Conservation (phyloP, 1,284 basidiomycete genomes). For the Erythrobasidium hasegawianum region DNA sequence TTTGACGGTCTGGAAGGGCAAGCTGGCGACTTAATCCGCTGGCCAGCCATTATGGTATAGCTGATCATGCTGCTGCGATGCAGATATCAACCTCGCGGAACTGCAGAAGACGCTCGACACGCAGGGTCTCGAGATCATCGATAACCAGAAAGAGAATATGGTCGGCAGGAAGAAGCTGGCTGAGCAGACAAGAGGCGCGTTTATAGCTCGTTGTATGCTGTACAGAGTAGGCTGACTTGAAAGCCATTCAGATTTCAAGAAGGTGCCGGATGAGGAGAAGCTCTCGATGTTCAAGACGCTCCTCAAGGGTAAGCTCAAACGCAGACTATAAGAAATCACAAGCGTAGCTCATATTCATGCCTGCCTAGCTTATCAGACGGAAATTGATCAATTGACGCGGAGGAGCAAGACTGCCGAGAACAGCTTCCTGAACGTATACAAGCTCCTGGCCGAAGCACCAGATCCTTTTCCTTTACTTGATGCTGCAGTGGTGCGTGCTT, state of each 20-base stretch:
- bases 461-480: slow-evolving; percentile 95
- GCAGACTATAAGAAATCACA: not conserved
- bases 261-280: slow-evolving; percentile 79
- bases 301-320: slow-evolving; percentile 63
- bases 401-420: slow-evolving; percentile 87
- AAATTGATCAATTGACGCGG: slow-evolving; percentile 91
- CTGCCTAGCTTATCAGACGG: slow-evolving; percentile 76
- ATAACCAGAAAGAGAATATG: slow-evolving; percentile 93
- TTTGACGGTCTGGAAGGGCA: slow-evolving; percentile 33
- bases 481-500: slow-evolving; percentile 70
- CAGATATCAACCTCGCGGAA: slow-evolving; percentile 81
- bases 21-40: not conserved
- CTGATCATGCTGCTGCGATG: not conserved
- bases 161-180: slow-evolving; percentile 87
- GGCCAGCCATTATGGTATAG: not conserved
- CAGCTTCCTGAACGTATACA: slow-evolving; percentile 89
- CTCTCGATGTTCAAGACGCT: slow-evolving; percentile 76
- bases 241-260: slow-evolving; percentile 76
- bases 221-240: not conserved
- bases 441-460: slow-evolving; percentile 85
- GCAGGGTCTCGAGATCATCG: slow-evolving; percentile 89
- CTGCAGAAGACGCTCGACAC: slow-evolving; percentile 86
- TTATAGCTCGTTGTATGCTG: slow-evolving; percentile 24
- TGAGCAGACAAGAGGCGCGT: slow-evolving; percentile 81
- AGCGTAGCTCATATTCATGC: not conserved